Conservation (phyloP, 2,329 filamentous ascomycete species). For the Cladophialophora exuberans region DNA sequence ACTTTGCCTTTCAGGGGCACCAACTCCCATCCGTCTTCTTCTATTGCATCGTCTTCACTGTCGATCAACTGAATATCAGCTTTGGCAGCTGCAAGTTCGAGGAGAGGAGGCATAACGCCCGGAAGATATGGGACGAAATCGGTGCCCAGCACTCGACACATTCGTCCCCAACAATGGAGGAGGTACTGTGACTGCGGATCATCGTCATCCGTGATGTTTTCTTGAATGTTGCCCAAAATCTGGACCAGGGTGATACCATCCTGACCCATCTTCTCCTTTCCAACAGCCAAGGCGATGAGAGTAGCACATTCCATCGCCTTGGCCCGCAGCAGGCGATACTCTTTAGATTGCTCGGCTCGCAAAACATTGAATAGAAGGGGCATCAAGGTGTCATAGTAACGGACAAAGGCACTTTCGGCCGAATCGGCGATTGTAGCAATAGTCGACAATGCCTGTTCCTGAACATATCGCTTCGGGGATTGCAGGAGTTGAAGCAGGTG, state of each 20-base stretch:
- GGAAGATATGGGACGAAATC: constrained; percentile 93
- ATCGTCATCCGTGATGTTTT: constrained; percentile 83
- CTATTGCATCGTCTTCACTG: constrained; percentile 89
- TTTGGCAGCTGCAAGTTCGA: constrained; percentile 90
- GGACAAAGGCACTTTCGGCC: constrained; percentile 88
- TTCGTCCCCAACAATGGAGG: constrained; percentile 98
- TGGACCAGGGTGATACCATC: constrained; percentile 89
- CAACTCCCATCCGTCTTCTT: constrained; percentile 96
- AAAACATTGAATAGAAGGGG: constrained; percentile 89
- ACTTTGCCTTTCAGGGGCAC: constrained; percentile 97
- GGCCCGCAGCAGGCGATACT: constrained; percentile 84
- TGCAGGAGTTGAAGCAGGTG: constrained; percentile 86
- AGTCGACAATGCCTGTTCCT: constrained; percentile 95
- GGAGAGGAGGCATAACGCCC: constrained; percentile 90
- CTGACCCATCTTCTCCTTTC: constrained; percentile 84
- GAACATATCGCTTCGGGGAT: constrained; percentile 92
- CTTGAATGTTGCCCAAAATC: constrained; percentile 82
- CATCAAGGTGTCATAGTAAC: constrained; percentile 97
- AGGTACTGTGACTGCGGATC: constrained; percentile 96
- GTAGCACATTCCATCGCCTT: constrained; percentile 99
- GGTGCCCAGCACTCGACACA: constrained; percentile 89
- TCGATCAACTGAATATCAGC: constrained; percentile 96
- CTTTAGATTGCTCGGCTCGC: constrained; percentile 87
- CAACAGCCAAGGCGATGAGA: constrained; percentile 88
- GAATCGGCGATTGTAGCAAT: constrained; percentile 99